Evolutionary conservation across 208 protist genomes (phyloP), one percentile per base, ranked within the genome.

Genomic region (Zelonia costaricensis): DNA sequence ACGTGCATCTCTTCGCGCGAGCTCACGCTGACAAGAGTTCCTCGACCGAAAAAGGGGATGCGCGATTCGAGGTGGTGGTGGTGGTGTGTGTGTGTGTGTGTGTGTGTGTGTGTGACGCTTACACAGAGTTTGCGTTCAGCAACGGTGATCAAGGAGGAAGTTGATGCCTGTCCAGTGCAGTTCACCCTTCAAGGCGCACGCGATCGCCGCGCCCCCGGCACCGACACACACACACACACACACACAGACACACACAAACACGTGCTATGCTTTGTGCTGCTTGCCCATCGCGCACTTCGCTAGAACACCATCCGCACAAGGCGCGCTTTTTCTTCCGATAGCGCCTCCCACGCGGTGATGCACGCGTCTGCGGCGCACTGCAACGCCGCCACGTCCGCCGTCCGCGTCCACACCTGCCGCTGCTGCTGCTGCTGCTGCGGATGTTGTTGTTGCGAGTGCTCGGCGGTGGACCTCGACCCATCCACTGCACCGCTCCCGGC

Each of bases 351-450:
- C 46, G 42, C 45, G 8, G 25, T 35, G 13, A 62, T 33, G 28
- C 54, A 49, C 5, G 36, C 63, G n/a, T 13, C 30, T 28, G 57
- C 16, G 7, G 57, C 27, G 4, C 20, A n/a, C 55, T 70, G 54
- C 33, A 70, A 38, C 27, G 43, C 44, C 6, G 20, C 55, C 13
- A 3, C 3, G 36, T 70, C 46, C 4, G 16, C 22, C 25, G 63
- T 70, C 1, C 55, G 55, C n/a, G 28, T 23, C 54, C 53, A 62
- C 44, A 57, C 54, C 13, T 55, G 63, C 20, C 55, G 63, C 18
- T 25, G 31, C 49, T 40, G 49, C 49, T 10, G 33, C 7, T 38
- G 33, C 33, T 38, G 4, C 33, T 38, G 33, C 10, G 33, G 33
- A 38, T 10, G 33, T 10, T 38, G 7, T 38, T 10, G 33, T 38